These are phyloP conservation scores for Phialophora verrucosa DNA, from an alignment of 2,329 filamentous ascomycete species.

Conservation along the genomic window DNA sequence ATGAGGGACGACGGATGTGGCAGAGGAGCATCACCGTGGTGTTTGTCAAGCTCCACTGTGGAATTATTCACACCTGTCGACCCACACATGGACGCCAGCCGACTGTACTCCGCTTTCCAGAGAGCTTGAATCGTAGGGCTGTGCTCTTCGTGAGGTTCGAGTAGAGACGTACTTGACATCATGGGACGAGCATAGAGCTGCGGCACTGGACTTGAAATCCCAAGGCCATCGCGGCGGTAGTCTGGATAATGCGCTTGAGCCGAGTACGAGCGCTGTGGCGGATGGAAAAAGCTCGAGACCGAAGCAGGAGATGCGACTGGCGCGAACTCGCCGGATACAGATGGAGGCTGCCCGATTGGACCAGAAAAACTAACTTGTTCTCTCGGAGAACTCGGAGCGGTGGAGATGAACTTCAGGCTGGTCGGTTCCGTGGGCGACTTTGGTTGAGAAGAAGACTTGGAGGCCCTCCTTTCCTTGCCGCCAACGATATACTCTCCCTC, in stretches of 20 bases:
- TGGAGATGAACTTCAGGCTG: conserved; percentile 22
- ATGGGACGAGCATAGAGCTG: conserved; percentile 20
- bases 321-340: conserved; percentile 16
- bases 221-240: conserved; percentile 12
- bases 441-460: conserved; percentile 16
- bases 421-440: conserved; percentile 16
- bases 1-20: not conserved
- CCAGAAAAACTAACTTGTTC: conserved; percentile 11
- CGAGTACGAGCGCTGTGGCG: conserved; percentile 13
- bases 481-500: conserved; percentile 39
- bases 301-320: conserved; percentile 5
- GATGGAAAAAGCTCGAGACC: conserved; percentile 4
- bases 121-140: conserved; percentile 38
- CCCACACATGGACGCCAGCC: conserved; percentile 37
- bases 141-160: conserved; percentile 30
- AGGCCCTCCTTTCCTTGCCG: conserved; percentile 33
- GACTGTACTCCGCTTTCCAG: conserved; percentile 39
- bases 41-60: conserved; percentile 20
- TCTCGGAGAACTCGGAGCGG: conserved; percentile 26
- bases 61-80: conserved; percentile 26
- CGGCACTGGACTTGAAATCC: conserved; percentile 19
- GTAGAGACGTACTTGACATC: conserved; percentile 31
- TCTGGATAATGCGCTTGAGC: conserved; percentile 7
- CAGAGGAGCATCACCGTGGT: not conserved
- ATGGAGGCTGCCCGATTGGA: conserved; percentile 20